phyloP scores from a whole-genome alignment of 345 rosid genomes.

The Odontarrhena argentea region DNA sequence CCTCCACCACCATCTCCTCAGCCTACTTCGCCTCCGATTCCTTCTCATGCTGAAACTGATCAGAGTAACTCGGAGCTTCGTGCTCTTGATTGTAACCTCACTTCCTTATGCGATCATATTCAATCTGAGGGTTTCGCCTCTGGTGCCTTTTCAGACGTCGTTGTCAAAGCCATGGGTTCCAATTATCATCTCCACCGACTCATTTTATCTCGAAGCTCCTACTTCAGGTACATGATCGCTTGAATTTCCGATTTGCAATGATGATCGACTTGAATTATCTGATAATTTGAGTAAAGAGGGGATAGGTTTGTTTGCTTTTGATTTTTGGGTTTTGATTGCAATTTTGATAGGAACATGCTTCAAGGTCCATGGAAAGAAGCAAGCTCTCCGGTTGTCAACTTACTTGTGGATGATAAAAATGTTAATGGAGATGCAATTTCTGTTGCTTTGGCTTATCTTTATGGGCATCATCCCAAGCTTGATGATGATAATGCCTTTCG shows the following conservation, averaged over 20 bases:
- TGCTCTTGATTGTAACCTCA: constrained; percentile 78
- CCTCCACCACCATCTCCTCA: constrained; percentile 53
- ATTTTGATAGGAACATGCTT: constrained; percentile 72
- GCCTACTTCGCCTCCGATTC: constrained; percentile 50
- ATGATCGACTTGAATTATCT: neutral
- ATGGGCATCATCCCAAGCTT: constrained; percentile 89
- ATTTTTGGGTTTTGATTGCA: constrained; percentile 14
- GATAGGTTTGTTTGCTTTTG: constrained; percentile 13
- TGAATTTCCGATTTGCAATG: constrained; percentile 1
- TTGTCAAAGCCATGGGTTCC: constrained; percentile 84
- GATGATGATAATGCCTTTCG: constrained; percentile 87
- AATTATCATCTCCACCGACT: constrained; percentile 90
- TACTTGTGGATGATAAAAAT: constrained; percentile 90
- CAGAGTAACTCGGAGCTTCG: constrained; percentile 70
- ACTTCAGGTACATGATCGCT: constrained; percentile 66
- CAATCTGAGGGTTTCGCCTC: constrained; percentile 81
- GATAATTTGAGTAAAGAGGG: neutral
- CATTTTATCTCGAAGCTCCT: constrained; percentile 88
- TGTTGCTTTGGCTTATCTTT: constrained; percentile 79
- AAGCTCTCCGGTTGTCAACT: constrained; percentile 62
- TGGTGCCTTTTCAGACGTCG: constrained; percentile 86
- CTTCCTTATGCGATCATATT: constrained; percentile 91
- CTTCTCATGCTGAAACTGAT: constrained; percentile 65
- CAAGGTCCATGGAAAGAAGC: constrained; percentile 99
- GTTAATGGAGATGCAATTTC: constrained; percentile 84